These are phyloP conservation scores for Radiomyces spectabilis DNA, from an alignment of 192 early-diverging fungal species.

Conservation along the genomic window DNA sequence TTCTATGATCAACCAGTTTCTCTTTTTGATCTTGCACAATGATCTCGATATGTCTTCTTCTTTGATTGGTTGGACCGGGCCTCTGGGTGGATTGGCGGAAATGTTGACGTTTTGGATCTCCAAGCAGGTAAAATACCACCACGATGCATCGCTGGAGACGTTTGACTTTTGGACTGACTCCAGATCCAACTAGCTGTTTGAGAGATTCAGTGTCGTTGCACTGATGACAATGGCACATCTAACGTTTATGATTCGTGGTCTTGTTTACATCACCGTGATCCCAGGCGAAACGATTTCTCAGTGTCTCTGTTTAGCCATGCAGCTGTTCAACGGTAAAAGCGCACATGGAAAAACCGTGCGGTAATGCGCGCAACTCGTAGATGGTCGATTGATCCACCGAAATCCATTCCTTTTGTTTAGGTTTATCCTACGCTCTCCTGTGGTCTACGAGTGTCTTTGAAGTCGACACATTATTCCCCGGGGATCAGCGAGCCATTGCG, in stretches of 20 bases:
- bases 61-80: conserved; percentile 32
- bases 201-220: conserved; percentile 12
- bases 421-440: conserved; percentile 17
- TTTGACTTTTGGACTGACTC: not conserved
- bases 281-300: conserved; percentile 4
- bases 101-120: too few species aligned
- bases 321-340: conserved; percentile 16
- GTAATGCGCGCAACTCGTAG: too few species aligned
- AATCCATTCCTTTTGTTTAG: conserved; percentile 4
- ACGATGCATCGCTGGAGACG: not conserved
- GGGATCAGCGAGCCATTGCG: conserved; percentile 6
- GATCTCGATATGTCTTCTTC: conserved; percentile 21
- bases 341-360: too few species aligned
- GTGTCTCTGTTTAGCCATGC: conserved; percentile 7
- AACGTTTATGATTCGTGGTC: conserved; percentile 6
- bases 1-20: conserved; percentile 26
- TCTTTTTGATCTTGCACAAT: conserved; percentile 17
- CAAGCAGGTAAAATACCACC: too few species aligned
- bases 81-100: conserved; percentile 26
- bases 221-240: conserved; percentile 21
- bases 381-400: not conserved
- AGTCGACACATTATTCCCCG: conserved; percentile 11
- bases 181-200: conserved; percentile 19
- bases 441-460: conserved; percentile 13
- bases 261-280: conserved; percentile 4